Percentiles rank a stretch among this genome's conserved stretches.
These are phyloP conservation scores for Chiua sp. DNA, from an alignment of 1,284 basidiomycete species.

Conservation along the genomic window DNA sequence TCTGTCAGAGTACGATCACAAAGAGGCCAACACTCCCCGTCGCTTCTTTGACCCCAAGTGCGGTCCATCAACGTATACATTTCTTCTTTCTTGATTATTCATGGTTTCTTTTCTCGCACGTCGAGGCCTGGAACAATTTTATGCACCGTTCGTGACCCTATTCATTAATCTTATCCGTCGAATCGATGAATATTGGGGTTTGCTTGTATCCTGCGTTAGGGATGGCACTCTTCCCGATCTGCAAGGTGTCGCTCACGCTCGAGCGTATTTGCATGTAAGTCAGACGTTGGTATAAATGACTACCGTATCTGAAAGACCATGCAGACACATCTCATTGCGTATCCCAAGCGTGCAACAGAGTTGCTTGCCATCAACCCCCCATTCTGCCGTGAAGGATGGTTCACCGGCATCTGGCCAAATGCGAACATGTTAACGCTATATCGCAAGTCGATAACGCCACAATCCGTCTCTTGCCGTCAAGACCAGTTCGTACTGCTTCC, in stretches of 20 bases:
- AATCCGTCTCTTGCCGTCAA: constrained; percentile 29
- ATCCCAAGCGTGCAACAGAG: constrained; percentile 1
- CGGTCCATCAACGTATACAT: constrained; percentile 11
- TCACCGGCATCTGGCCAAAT: background rate
- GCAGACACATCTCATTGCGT: constrained; percentile 7
- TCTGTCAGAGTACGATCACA: background rate
- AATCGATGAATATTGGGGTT: constrained; percentile 25
- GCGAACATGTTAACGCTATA: background rate
- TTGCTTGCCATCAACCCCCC: background rate
- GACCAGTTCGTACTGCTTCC: constrained; percentile 23
- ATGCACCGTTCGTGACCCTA: constrained; percentile 4
- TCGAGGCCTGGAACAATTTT: constrained; percentile 9
- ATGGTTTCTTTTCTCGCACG: constrained; percentile 25
- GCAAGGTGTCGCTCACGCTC: constrained; percentile 15
- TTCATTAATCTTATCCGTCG: constrained; percentile 19
- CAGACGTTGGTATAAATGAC: too few species aligned
- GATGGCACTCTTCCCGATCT: constrained; percentile 24
- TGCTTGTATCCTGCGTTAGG: constrained; percentile 17
- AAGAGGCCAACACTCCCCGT: background rate
- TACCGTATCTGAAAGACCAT: background rate
- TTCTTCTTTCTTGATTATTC: constrained; percentile 25
- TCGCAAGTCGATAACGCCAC: constrained; percentile 27
- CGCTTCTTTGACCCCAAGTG: background rate
- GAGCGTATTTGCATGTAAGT: constrained; percentile 17
- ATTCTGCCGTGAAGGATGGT: constrained; percentile 1